Base-by-base conservation (phyloP, 148 eudicot species). In the Fagopyrum esculentum region DNA sequence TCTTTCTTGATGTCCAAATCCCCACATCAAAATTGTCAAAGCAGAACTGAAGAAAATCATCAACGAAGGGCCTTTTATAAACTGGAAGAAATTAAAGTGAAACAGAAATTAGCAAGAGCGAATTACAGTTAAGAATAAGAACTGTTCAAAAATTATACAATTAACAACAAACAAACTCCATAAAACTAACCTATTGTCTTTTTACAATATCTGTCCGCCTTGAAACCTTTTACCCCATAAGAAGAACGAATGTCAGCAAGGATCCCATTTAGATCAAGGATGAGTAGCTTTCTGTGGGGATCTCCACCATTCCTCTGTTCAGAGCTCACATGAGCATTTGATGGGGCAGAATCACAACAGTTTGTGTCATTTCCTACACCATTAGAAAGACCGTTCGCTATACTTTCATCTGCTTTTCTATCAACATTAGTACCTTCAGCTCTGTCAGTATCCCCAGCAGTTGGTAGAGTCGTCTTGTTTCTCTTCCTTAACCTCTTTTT, bases 201-300 rank as follows among this genome's bases (percentile, higher is more conserved):
- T 93, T 70, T 69, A n/a, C 11, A 83, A 76, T 78, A 93, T 73
- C 11, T 73, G 75, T 86, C 82, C 45, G 93, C 87, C 63, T 69
- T 80, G 61, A 26, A 77, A n/a, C 72, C 74, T 61, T 68, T 60
- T 77, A 83, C 40, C 40, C 40, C 70, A 45, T 52, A 0, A 16
- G 13, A 77, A 60, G 11, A 26, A 22, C 68, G 81, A 78, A 93
- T 82, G 79, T 93, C 91, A 6, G 79, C 89, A 79, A 93, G 87
- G 43, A 93, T 15, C 35, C 98, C 98, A 87, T 93, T 93, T 60
- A 93, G 71, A 83, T 93, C 98, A 68, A 93, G 94, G 54, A 93
- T 87, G 63, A 93, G 87, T 81, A 93, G 97, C 84, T 87, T 93
- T 80, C 78, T 89, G 70, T 69, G 73, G 40, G 71, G 50, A n/a